Percentiles rank a stretch among this genome's conserved stretches.
phyloP scores from a whole-genome alignment of 2,329 filamentous ascomycete species.

The Sporothrix schenckii region DNA sequence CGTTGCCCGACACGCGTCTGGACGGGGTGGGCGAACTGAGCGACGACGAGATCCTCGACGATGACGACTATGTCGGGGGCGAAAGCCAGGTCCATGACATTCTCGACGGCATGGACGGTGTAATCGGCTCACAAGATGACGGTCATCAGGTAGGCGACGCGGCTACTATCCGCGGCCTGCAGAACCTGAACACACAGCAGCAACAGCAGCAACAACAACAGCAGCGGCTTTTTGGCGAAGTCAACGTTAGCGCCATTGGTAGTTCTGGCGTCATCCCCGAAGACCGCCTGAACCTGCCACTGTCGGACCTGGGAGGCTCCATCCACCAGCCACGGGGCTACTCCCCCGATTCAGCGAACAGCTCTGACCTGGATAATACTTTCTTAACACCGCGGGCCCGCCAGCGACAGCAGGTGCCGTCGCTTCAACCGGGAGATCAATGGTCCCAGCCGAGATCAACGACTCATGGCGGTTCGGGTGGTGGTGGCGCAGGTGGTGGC shows the following conservation, averaged over 20 bases:
- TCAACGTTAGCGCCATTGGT: constrained; percentile 56
- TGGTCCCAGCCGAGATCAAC: constrained; percentile 36
- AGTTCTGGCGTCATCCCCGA: constrained; percentile 57
- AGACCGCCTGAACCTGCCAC: constrained; percentile 53
- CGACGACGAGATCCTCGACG: constrained; percentile 41
- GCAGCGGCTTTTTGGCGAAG: constrained; percentile 57
- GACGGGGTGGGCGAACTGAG: constrained; percentile 33
- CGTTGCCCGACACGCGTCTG: constrained; percentile 10
- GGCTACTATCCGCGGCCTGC: constrained; percentile 14
- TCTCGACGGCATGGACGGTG: constrained; percentile 35
- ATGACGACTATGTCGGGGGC: constrained; percentile 39
- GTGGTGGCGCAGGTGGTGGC: not conserved
- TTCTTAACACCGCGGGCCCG: constrained; percentile 29
- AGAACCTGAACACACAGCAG: constrained; percentile 9
- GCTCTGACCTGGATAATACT: constrained; percentile 51
- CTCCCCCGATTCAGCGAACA: constrained; percentile 51
- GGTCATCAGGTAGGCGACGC: constrained; percentile 52
- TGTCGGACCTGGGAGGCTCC: constrained; percentile 41
- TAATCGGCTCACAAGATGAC: constrained; percentile 75
- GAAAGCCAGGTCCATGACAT: constrained; percentile 43
- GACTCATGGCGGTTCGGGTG: not conserved
- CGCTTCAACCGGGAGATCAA: constrained; percentile 25
- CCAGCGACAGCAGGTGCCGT: constrained; percentile 25
- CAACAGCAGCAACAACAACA: constrained; percentile 30
- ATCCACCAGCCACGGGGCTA: constrained; percentile 45